These are phyloP conservation scores for Mycena latifolia DNA, from an alignment of 768 basidiomycete genomes.

Conservation along the genomic window DNA sequence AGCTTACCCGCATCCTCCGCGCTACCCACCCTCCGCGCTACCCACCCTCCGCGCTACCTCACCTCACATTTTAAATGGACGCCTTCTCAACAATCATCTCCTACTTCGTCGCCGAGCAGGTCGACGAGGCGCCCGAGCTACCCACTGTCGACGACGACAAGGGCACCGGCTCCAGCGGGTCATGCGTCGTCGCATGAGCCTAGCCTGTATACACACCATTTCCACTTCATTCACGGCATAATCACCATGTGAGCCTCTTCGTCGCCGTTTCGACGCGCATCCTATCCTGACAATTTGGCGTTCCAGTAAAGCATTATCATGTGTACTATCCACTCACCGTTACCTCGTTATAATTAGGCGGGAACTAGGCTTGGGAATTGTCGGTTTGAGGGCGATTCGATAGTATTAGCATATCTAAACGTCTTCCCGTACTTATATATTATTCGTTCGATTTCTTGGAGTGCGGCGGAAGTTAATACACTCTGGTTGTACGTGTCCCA, in stretches of 20 bases:
- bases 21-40: slow-evolving; percentile 17
- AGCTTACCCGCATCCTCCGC: background rate
- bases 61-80: slow-evolving; percentile 31
- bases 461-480: slow-evolving; percentile 20
- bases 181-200: slow-evolving; percentile 31
- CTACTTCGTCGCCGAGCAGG: slow-evolving; percentile 24
- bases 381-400: slow-evolving; percentile 18
- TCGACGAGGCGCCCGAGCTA: slow-evolving; percentile 19
- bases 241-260: slow-evolving; percentile 19
- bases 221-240: slow-evolving; percentile 8
- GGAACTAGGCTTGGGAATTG: slow-evolving; percentile 24
- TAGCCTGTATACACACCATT: slow-evolving; percentile 1
- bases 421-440: slow-evolving; percentile 28
- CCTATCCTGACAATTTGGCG: background rate
- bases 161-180: slow-evolving; percentile 21
- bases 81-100: slow-evolving; percentile 26
- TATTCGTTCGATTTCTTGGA: slow-evolving; percentile 30
- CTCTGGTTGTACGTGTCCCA: slow-evolving; percentile 4
- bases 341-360: slow-evolving; percentile 28
- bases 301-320: slow-evolving; percentile 20
- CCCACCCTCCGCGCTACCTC: slow-evolving; percentile 23
- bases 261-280: background rate
- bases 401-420: too few relatives aligned
- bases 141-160: slow-evolving; percentile 31
- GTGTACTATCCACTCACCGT: slow-evolving; percentile 18